phyloP scores from a whole-genome alignment of 2,329 filamentous ascomycete genomes.

The Colletotrichum tropicale region DNA sequence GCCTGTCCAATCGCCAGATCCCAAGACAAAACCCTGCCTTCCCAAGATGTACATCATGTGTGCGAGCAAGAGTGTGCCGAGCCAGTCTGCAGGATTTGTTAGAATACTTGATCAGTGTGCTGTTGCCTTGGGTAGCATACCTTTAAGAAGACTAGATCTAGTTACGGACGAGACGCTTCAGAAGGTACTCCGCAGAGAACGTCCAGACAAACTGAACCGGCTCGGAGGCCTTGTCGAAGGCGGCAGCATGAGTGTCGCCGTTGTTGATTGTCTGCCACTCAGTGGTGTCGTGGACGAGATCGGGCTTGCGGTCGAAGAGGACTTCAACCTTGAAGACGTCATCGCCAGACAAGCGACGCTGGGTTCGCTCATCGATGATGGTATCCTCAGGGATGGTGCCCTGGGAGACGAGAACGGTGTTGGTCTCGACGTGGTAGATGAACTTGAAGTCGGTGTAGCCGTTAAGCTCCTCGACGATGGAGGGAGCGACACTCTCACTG shows the following conservation, averaged over 20 bases:
- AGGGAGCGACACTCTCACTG: not conserved
- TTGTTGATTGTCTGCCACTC: not conserved
- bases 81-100: not conserved
- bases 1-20: not conserved
- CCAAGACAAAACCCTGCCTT: not conserved
- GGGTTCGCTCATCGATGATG: not conserved
- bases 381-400: not conserved
- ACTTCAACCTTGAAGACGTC: not conserved
- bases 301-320: not conserved
- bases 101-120: not conserved
- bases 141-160: not conserved
- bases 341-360: not conserved
- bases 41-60: not conserved
- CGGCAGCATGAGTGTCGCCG: not conserved
- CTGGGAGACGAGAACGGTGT: not conserved
- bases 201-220: not conserved
- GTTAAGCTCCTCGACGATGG: not conserved
- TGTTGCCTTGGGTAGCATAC: not conserved
- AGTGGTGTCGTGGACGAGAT: not conserved
- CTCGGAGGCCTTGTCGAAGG: not conserved
- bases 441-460: not conserved
- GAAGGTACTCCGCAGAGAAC: not conserved
- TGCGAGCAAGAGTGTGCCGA: not conserved
- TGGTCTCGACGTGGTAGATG: not conserved
- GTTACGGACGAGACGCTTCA: not conserved